Evolutionary conservation across 148 eudicot genomes (phyloP).

Genomic region (Limonium bicolor): DNA sequence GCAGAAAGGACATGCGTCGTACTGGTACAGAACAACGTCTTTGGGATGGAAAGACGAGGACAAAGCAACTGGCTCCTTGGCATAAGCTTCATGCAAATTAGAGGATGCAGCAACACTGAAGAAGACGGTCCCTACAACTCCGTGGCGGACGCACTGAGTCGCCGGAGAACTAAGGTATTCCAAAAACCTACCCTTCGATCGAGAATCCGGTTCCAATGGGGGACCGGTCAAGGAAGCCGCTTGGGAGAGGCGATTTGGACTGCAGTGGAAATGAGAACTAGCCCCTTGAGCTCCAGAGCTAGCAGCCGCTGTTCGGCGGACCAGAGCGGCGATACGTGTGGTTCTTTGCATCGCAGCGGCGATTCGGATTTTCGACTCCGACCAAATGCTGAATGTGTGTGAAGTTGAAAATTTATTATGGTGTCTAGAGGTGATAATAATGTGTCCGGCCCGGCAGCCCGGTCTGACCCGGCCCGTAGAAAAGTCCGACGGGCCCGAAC

Average conservation of each 20-base stretch:
- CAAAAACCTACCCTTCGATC: constrained; percentile 7
- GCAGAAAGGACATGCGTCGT: constrained; percentile 97
- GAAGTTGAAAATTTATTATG: too few relatives aligned
- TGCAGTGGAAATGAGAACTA: constrained; percentile 1
- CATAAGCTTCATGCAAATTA: constrained; percentile 25
- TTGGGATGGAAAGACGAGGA: constrained; percentile 20
- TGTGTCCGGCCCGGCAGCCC: too few relatives aligned
- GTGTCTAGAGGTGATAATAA: too few relatives aligned
- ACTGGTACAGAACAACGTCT: constrained; percentile 85
- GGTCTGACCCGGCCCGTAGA: too few relatives aligned
- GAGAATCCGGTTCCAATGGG: constrained; percentile 10
- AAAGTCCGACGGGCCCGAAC: too few relatives aligned
- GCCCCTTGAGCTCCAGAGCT: constrained; percentile 7
- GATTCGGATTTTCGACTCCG: too few relatives aligned
- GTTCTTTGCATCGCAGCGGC: constrained; percentile 20
- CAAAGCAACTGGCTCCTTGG: constrained; percentile 27
- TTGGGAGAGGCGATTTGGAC: constrained; percentile 7
- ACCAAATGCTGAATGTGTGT: too few relatives aligned
- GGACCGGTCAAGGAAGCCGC: constrained; percentile 12
- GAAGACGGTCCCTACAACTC: constrained; percentile 19
- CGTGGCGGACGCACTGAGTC: constrained; percentile 5
- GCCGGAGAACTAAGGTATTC: constrained; percentile 1
- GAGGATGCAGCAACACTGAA: constrained; percentile 42
- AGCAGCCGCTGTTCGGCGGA: constrained; percentile 20
- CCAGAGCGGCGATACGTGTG: constrained; percentile 14